Base-by-base conservation (phyloP, 805 yeast species). In the Babjeviella inositovora region DNA sequence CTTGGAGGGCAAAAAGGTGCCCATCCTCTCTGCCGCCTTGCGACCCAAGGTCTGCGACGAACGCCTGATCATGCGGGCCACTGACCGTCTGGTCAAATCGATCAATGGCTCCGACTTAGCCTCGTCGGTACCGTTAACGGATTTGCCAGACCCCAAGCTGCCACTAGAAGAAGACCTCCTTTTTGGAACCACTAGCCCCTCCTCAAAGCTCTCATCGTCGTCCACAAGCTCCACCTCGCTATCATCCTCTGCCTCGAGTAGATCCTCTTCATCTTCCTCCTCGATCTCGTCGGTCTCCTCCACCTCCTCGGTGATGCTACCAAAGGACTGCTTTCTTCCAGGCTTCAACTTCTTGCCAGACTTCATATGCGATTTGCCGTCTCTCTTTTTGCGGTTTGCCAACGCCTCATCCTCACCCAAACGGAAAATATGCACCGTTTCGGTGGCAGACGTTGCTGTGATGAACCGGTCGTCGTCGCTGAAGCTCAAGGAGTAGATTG, bases 401-500 rank as follows among this genome's bases (percentile, higher is more conserved):
- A n/a, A n/a, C n/a, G n/a, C n/a, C 10, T 14, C 15, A 11, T 52
- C 59, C 15, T 61, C 69, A 2, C 70, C 77, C 25, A 85, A 47
- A 28, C 84, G 62, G 57, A 87, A 90, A 18, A 90, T 70, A 45
- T 90, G 99, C 12, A 90, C 85, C 0, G 99, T 90, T 20, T 80
- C 92, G 11, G 92, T 81, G 3, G 92, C 70, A 14, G 92, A 75
- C 7, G 87, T 69, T 13, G 87, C 94, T n/a, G 81, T 66, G 15
- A 90, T 53, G 31, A 75, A 65, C 9, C 59, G 57, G 29, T 77
- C 72, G 31, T 77, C 76, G 13, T 57, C 51, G 31, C 81, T 75
- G 47, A 90, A 90, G 17, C 68, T 59, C 32, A 90, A 54, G 7
- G 92, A 74, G 35, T 68, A 70, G 10, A 90, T 79, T 31, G 57